Evolutionary conservation across 1,284 basidiomycete species (phyloP).

Genomic region (Neonothopanus nambi): DNA sequence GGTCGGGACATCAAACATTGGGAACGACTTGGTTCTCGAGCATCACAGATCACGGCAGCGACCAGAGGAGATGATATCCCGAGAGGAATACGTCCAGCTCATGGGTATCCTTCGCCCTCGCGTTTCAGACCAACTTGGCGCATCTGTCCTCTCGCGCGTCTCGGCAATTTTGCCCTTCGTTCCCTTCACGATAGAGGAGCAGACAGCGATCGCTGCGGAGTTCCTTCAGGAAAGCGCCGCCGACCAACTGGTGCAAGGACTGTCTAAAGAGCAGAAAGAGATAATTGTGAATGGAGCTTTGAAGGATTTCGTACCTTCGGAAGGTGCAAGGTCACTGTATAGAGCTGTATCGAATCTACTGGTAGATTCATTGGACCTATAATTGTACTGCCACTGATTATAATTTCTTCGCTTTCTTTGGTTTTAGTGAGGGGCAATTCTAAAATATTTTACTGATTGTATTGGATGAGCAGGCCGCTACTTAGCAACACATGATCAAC

Average conservation of each 20-base stretch:
- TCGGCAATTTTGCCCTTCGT: conserved; percentile 78
- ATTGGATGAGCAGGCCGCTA: too few relatives aligned
- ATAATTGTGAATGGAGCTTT: conserved; percentile 55
- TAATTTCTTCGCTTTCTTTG: conserved; percentile 4
- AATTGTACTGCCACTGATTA: neutral
- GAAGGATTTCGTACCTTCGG: conserved; percentile 58
- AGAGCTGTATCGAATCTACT: conserved; percentile 72
- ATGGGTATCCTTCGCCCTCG: conserved; percentile 62
- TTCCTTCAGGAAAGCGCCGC: conserved; percentile 44
- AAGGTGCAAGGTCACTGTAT: conserved; percentile 77
- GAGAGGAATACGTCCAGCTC: conserved; percentile 72
- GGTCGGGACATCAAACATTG: conserved; percentile 81
- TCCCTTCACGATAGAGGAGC: conserved; percentile 71
- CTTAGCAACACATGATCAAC: too few relatives aligned
- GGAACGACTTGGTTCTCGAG: conserved; percentile 70
- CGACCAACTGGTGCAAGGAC: conserved; percentile 4
- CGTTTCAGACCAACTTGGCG: conserved; percentile 71
- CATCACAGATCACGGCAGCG: conserved; percentile 53
- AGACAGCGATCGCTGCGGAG: conserved; percentile 73
- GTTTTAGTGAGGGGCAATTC: too few relatives aligned
- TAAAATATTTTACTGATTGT: too few relatives aligned
- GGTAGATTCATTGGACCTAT: conserved; percentile 47
- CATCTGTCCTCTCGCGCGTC: conserved; percentile 75
- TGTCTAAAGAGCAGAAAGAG: conserved; percentile 10
- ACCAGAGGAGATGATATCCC: conserved; percentile 54